phyloP scores from a whole-genome alignment of 495 filamentous ascomycete genomes.

The Platismatia glauca region DNA sequence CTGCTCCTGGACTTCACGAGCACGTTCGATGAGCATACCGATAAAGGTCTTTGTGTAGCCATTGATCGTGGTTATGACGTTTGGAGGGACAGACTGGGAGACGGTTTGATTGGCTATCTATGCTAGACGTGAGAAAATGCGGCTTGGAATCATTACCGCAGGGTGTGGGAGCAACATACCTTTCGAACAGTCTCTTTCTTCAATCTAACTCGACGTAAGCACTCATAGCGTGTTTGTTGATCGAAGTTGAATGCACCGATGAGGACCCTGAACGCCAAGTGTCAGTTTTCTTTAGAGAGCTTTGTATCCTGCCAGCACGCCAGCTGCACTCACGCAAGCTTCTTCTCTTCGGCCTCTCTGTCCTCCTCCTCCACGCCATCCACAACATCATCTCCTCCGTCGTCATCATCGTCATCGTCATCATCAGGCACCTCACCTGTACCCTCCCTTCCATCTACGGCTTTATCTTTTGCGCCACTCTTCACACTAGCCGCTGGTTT shows the following conservation, averaged over 20 bases:
- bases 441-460: constrained; percentile 43
- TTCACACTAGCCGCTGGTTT: constrained; percentile 41
- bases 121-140: background rate
- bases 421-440: constrained; percentile 43
- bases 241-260: constrained; percentile 56
- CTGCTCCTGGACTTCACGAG: constrained; percentile 68
- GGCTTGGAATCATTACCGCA: too few species aligned
- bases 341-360: constrained; percentile 62
- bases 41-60: constrained; percentile 77
- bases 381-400: constrained; percentile 53
- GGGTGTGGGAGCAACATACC: constrained; percentile 6
- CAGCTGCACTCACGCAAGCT: constrained; percentile 39
- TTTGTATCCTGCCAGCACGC: background rate
- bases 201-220: constrained; percentile 63
- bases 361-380: constrained; percentile 54
- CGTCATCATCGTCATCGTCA: constrained; percentile 60
- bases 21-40: constrained; percentile 73
- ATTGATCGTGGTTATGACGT: constrained; percentile 69
- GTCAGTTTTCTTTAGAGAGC: background rate
- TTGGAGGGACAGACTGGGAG: constrained; percentile 73
- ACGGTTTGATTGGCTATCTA: constrained; percentile 80
- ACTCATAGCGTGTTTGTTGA: constrained; percentile 65
- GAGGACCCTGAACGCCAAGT: constrained; percentile 42
- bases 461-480: constrained; percentile 35
- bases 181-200: constrained; percentile 50